Evolutionary conservation across 2,329 filamentous ascomycete genomes (phyloP).

Genomic region (Bertia moriformis): DNA sequence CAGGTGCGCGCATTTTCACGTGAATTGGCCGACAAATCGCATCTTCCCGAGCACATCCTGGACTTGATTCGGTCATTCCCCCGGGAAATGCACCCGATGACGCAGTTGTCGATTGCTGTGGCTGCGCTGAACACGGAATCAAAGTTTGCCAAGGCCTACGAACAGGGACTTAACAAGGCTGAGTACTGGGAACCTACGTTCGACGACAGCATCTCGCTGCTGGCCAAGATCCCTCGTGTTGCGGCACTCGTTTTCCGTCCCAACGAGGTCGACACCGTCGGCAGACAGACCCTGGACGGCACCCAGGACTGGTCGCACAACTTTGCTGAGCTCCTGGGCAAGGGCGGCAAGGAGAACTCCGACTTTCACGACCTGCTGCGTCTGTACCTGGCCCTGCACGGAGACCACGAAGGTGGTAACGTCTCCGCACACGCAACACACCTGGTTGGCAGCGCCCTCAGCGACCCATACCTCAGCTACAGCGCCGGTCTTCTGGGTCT

Average conservation of each 20-base stretch:
- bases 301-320: constrained; percentile 66
- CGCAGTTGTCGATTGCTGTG: constrained; percentile 61
- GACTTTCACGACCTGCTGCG: constrained; percentile 61
- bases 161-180: constrained; percentile 58
- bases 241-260: constrained; percentile 59
- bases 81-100: constrained; percentile 63
- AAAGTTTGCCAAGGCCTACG: constrained; percentile 58
- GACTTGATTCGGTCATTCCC: constrained; percentile 59
- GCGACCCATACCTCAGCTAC: constrained; percentile 61
- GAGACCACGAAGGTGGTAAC: constrained; percentile 65
- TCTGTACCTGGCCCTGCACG: constrained; percentile 60
- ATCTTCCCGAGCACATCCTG: constrained; percentile 50
- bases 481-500: constrained; percentile 61
- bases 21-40: constrained; percentile 54
- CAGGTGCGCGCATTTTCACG: constrained; percentile 53
- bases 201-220: constrained; percentile 57
- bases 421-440: constrained; percentile 64
- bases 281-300: neutral
- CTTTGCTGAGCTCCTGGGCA: constrained; percentile 61
- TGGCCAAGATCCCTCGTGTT: constrained; percentile 61
- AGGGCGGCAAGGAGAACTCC: constrained; percentile 51
- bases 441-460: constrained; percentile 58
- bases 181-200: constrained; percentile 69
- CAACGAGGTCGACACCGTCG: constrained; percentile 35
- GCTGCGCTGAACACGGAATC: constrained; percentile 60